Evolutionary conservation across 2,329 filamentous ascomycete genomes (phyloP), one percentile per base, ranked within the genome.

Genomic region (Shiraia sp.): DNA sequence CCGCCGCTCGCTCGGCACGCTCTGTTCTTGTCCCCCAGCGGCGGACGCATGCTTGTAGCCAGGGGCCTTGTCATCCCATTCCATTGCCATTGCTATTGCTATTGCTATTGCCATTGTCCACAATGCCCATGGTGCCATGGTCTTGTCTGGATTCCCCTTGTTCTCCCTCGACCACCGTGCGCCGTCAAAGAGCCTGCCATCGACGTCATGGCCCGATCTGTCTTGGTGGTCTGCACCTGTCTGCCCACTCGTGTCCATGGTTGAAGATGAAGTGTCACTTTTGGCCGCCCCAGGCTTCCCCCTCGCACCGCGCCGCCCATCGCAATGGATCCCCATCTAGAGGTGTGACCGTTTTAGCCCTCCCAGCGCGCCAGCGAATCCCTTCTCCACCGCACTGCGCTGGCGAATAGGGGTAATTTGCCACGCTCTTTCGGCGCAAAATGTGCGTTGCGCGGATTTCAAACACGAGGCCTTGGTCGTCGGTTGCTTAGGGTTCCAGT

Each of bases 261-360:
- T 17, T 16, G 32, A 32, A 45, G 30, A 45, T 49, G 41, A 40
- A 32, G 40, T 44, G 45, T 32, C 36, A 48, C 45, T 15, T 24
- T 14, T n/a, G 13, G 19, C 9, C 19, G 30, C 41, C 26, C 35
- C 33, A 22, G 29, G 17, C 36, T 38, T 10, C 27, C 35, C 32
- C 32, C 25, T 13, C 22, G 27, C 37, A 14, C 24, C 7, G 31
- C 32, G 12, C 7, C 32, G 26, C 24, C 35, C n/a, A 16, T 24
- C 13, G 19, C 33, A 30, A 8, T 30, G 32, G 12, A 25, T 13
- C 12, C 16, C 37, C 37, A 40, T 34, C 17, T 16, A 10, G 19
- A 30, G 33, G 32, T 34, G 34, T 38, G 40, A 38, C 40, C 40
- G 40, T 32, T 41, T 41, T 40, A 40, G 38, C 38, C 38, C 39